Conservation (phyloP, 768 basidiomycete genomes). For the Macrocybe gigantea region DNA sequence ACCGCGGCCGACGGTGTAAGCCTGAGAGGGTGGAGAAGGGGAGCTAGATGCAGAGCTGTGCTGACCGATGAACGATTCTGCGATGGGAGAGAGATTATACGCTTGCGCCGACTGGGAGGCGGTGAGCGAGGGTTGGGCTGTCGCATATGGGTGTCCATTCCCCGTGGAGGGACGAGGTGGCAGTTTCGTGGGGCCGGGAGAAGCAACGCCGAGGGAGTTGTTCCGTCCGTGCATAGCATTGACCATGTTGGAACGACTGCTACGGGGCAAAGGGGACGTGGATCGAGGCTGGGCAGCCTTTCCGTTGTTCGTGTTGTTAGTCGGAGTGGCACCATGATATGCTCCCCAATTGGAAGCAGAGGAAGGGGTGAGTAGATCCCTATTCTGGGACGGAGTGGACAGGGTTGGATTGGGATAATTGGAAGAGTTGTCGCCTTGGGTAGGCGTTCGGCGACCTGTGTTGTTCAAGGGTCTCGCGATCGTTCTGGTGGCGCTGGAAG, state of each 20-base stretch:
- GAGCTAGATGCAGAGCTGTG: slow-evolving; percentile 27
- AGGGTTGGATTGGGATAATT: slow-evolving; percentile 36
- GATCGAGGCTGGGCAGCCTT: slow-evolving; percentile 33
- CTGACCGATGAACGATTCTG: slow-evolving; percentile 50
- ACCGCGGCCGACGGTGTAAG: slow-evolving; percentile 55
- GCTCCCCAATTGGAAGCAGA: slow-evolving; percentile 35
- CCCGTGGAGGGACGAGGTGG: slow-evolving; percentile 39
- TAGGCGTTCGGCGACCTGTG: slow-evolving; percentile 48
- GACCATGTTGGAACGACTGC: slow-evolving; percentile 12
- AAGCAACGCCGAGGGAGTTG: slow-evolving; percentile 42
- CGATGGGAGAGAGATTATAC: slow-evolving; percentile 64
- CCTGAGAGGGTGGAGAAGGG: slow-evolving; percentile 42
- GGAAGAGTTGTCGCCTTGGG: slow-evolving; percentile 43
- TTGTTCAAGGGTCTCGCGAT: slow-evolving; percentile 24
- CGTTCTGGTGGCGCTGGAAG: slow-evolving; percentile 23
- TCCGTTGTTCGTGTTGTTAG: slow-evolving; percentile 32
- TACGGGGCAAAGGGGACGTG: slow-evolving; percentile 37
- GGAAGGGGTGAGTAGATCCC: slow-evolving; percentile 37
- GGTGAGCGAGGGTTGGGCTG: slow-evolving; percentile 39
- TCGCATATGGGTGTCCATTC: slow-evolving; percentile 55
- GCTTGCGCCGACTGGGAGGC: slow-evolving; percentile 25
- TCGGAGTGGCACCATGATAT: slow-evolving; percentile 54
- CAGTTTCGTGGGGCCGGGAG: slow-evolving; percentile 36
- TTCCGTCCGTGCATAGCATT: slow-evolving; percentile 41
- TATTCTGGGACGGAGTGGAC: slow-evolving; percentile 32